These are phyloP conservation scores for Cyclotella atomus DNA, from an alignment of 108 stramenopile species.

Conservation along the genomic window DNA sequence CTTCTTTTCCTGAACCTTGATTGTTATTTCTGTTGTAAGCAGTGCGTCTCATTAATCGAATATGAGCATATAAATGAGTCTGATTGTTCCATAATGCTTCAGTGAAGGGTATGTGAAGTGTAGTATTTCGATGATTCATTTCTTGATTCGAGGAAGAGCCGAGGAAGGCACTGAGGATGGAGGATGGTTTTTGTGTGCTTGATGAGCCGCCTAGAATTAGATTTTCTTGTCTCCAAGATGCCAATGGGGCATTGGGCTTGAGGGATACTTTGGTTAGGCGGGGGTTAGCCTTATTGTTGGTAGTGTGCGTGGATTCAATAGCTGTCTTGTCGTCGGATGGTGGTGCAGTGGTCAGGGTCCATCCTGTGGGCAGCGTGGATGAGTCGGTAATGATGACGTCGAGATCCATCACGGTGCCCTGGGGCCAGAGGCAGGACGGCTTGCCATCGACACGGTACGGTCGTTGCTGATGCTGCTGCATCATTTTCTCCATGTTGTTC, in stretches of 20 bases:
- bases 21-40: not conserved
- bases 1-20: conserved; percentile 28
- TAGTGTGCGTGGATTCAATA: not conserved
- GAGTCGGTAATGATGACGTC: conserved; percentile 47
- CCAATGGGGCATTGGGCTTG: conserved; percentile 9
- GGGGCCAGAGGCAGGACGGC: conserved; percentile 41
- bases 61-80: conserved; percentile 52
- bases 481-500: not conserved
- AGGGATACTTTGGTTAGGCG: conserved; percentile 13
- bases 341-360: conserved; percentile 12
- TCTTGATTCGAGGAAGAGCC: conserved; percentile 25
- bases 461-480: not conserved
- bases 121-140: conserved; percentile 43
- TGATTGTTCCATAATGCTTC: conserved; percentile 45
- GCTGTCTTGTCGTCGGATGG: not conserved
- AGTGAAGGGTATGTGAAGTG: conserved; percentile 36
- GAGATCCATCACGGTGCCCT: conserved; percentile 54
- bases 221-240: conserved; percentile 31
- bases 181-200: not conserved
- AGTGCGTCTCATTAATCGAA: conserved; percentile 42
- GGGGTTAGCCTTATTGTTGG: conserved; percentile 15
- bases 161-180: not conserved
- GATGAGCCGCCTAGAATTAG: conserved; percentile 28
- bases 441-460: conserved; percentile 8
- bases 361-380: conserved; percentile 27